Base-by-base conservation (phyloP, 495 filamentous ascomycete genomes). In the Penicillium daleae region DNA sequence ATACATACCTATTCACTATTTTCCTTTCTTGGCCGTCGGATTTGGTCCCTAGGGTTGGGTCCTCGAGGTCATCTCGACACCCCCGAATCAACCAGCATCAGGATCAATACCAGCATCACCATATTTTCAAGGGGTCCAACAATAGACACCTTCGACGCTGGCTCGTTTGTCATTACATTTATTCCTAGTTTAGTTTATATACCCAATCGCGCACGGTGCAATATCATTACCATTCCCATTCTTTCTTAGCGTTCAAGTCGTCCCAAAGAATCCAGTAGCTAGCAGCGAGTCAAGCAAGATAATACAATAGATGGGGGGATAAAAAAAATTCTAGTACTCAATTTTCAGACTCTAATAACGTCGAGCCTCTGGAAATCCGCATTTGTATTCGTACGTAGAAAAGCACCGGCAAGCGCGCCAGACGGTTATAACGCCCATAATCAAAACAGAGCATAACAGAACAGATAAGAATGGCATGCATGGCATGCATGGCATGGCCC, bases 381-480 rank as follows among this genome's bases (percentile, higher is more conserved):
- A 48, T 48, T 50, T 24, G 24, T 49, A 27, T 29, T 50, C 46
- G 15, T 27, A 29, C 46, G 22, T 37, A 66, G 6, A 22, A 50
- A 50, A 61, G 61, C 54, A 61, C 57, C 53, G 40, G 57, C 61
- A 61, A 62, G 65, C 61, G 59, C 65, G 61, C 46, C 55, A 67
- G 66, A 50, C 60, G 37, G 3, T 39, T 17, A 39, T 58, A 59
- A 69, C 56, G 58, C 57, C 62, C 56, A 62, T 54, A 31, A 56
- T 48, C 57, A 57, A 60, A 57, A 24, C 2, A 46, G 4, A 13
- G 4, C 42, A 24, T 2, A 46, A 44, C n/a, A 22, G 3, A 22
- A 22, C 40, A 48, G 32, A 37, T 15, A 8, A 56, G 40, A 15
- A 57, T 15, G 57, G 29, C 29, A 31, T 31, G 29, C 29, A 31